phyloP scores from a whole-genome alignment of 176 grass and related monocot species.

The Neostapfia colusana region DNA sequence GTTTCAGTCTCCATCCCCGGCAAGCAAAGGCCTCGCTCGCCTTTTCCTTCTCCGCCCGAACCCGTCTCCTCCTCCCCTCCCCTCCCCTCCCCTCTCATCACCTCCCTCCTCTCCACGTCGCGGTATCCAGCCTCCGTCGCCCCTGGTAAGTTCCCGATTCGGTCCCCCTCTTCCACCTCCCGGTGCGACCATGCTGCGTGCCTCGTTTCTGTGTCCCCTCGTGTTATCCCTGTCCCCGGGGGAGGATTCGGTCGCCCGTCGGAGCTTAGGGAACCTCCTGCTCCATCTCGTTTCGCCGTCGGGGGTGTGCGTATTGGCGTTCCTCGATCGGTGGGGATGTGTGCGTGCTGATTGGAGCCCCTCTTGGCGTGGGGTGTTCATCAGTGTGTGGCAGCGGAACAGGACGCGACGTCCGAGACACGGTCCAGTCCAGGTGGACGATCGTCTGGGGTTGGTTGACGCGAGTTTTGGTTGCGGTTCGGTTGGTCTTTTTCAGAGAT shows the following conservation, averaged over 20 bases:
- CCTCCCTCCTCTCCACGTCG: neutral
- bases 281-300: neutral
- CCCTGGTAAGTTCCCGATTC: constrained; percentile 36
- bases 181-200: neutral
- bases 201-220: neutral
- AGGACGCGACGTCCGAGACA: constrained; percentile 16
- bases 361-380: neutral
- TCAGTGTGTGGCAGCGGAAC: neutral
- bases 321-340: too few species aligned
- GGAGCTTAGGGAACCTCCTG: neutral
- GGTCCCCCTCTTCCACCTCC: neutral
- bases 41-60: constrained; percentile 32
- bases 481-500: neutral
- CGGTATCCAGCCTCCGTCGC: neutral
- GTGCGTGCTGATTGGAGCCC: neutral
- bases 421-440: neutral
- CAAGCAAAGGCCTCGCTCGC: constrained; percentile 32
- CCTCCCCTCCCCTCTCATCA: neutral
- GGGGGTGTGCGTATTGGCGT: neutral
- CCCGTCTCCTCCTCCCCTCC: neutral
- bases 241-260: neutral
- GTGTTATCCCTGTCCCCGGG: neutral
- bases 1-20: neutral
- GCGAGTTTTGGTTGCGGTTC: neutral
- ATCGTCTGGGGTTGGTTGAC: neutral